These are phyloP conservation scores for Sporisorium scitamineum DNA, from an alignment of 1,284 basidiomycete genomes.

Conservation along the genomic window DNA sequence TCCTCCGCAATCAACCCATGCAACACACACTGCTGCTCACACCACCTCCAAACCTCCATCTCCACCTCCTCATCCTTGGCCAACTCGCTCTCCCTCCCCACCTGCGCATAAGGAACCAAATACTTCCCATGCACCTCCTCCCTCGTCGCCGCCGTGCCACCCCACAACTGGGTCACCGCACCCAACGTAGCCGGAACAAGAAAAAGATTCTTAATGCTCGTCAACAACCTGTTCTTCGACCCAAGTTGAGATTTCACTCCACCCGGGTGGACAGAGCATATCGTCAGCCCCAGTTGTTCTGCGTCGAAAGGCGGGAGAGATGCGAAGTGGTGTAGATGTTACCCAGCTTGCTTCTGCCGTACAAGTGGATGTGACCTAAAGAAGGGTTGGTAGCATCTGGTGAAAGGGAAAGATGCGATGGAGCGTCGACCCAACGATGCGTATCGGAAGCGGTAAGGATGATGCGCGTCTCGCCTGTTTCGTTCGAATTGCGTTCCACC, in stretches of 20 bases:
- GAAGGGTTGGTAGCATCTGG: conserved; percentile 3
- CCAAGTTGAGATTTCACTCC: conserved; percentile 36
- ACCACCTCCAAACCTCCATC: conserved; percentile 42
- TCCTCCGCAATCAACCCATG: conserved; percentile 14
- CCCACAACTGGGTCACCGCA: conserved; percentile 56
- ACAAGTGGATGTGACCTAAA: conserved; percentile 35
- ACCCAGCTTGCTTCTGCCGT: conserved; percentile 52
- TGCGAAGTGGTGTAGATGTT: conserved; percentile 37
- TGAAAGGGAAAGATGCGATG: conserved; percentile 19
- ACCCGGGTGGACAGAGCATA: conserved; percentile 51
- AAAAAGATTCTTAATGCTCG: conserved; percentile 34
- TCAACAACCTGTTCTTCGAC: conserved; percentile 6
- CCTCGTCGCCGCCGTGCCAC: conserved; percentile 14
- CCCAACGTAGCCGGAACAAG: conserved; percentile 34
- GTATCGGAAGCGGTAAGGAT: conserved; percentile 50
- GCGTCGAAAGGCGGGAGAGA: conserved; percentile 23
- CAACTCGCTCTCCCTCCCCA: conserved; percentile 28
- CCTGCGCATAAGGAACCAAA: conserved; percentile 51
- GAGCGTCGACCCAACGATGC: conserved; percentile 30
- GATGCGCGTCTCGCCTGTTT: conserved; percentile 29
- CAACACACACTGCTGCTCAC: conserved; percentile 42
- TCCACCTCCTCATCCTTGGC: conserved; percentile 17
- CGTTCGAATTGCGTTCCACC: not conserved
- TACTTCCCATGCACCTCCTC: conserved; percentile 42
- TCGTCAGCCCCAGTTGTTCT: conserved; percentile 30